phyloP scores from a whole-genome alignment of 768 basidiomycete species.

The Gymnopilus junonius region DNA sequence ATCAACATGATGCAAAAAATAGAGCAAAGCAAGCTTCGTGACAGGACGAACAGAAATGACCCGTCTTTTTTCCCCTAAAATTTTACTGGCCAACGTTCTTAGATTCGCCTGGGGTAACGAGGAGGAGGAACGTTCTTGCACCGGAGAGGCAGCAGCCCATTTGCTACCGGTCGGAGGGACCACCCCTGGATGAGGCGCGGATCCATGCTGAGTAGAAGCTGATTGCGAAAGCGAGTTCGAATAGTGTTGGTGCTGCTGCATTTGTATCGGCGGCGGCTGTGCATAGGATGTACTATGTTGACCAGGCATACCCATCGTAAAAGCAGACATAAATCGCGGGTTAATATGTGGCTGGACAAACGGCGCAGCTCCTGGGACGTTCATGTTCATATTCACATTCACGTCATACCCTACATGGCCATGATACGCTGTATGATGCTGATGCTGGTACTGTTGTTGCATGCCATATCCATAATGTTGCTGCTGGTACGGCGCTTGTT shows the following conservation, averaged over 20 bases:
- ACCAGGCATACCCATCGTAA: constrained; percentile 36
- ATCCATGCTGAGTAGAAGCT: not conserved
- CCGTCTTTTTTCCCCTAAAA: not conserved
- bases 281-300: not conserved
- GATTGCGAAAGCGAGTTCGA: not conserved
- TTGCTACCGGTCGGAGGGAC: not conserved
- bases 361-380: not conserved
- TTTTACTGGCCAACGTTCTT: not conserved
- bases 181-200: not conserved
- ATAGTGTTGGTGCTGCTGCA: not conserved
- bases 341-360: constrained; percentile 84
- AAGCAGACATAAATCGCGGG: constrained; percentile 73
- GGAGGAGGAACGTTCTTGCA: not conserved
- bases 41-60: not conserved
- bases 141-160: not conserved
- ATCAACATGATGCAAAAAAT: no score
- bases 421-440: not conserved
- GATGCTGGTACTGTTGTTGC: not conserved
- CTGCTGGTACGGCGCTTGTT: not conserved
- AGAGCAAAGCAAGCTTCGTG: not conserved
- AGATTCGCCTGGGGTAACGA: not conserved
- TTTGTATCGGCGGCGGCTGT: not conserved
- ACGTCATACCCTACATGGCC: not conserved
- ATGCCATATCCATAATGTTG: constrained; percentile 1
- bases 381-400: no score